Percentiles rank a stretch among this genome's conserved stretches.
Evolutionary conservation across 345 rosid genomes (phyloP).

Genomic region (Limnanthes douglasii): DNA sequence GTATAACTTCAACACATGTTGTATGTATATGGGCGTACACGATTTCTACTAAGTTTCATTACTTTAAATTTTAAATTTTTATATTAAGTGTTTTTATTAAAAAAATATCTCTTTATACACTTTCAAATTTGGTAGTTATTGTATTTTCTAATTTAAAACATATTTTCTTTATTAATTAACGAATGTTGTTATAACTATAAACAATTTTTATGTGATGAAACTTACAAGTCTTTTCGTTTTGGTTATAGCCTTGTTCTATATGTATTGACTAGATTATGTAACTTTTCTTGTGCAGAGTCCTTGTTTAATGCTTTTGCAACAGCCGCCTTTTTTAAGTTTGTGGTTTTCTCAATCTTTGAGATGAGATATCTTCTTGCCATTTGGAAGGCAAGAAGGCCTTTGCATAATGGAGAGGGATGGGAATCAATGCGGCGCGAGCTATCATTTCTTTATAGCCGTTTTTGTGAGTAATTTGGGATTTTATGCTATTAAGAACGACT

Average conservation of each 20-base stretch:
- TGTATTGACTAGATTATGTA: constrained; percentile 10
- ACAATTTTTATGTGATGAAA: too few relatives aligned
- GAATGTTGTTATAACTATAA: too few relatives aligned
- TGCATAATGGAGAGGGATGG: constrained; percentile 94
- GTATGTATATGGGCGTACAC: too few relatives aligned
- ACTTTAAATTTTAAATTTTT: too few relatives aligned
- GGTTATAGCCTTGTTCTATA: too few relatives aligned
- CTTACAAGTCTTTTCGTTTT: too few relatives aligned
- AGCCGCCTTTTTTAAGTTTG: constrained; percentile 97
- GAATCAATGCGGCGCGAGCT: constrained; percentile 96
- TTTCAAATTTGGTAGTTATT: background rate
- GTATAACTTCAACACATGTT: too few relatives aligned
- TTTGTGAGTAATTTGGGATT: constrained; percentile 47
- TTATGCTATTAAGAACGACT: too few relatives aligned
- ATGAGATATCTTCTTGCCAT: constrained; percentile 96
- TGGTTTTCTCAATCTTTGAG: constrained; percentile 96
- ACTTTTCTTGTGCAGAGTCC: constrained; percentile 47
- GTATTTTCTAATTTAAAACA: background rate
- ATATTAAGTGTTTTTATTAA: too few relatives aligned
- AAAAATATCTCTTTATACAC: too few relatives aligned
- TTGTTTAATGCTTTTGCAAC: constrained; percentile 97
- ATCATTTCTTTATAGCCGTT: constrained; percentile 87
- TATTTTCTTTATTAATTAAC: constrained; percentile 1
- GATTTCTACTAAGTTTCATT: too few relatives aligned
- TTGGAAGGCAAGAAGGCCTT: constrained; percentile 94